Evolutionary conservation across 2,329 filamentous ascomycete species (phyloP).

Genomic region (Talaromyces pinophilus): DNA sequence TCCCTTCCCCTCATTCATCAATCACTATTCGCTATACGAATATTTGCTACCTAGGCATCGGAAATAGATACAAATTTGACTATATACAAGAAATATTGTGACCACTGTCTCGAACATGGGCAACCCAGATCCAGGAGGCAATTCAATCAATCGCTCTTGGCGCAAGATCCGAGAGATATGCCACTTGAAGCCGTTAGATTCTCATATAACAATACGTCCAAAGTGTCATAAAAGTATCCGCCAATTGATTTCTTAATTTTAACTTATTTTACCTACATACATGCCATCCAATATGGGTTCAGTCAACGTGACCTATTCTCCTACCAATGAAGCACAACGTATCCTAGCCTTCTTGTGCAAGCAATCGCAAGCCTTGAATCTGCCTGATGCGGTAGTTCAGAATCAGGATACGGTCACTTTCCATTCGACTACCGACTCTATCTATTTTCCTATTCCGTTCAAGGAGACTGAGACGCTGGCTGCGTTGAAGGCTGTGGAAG

Average conservation of each 20-base stretch:
- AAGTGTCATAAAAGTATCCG: background rate
- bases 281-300: constrained; percentile 12
- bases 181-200: background rate
- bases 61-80: background rate
- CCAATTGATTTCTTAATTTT: background rate
- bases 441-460: constrained; percentile 50
- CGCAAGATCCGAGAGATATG: constrained; percentile 3
- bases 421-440: constrained; percentile 38
- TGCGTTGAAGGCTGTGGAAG: constrained; percentile 62
- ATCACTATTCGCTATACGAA: background rate
- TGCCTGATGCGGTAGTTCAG: constrained; percentile 36
- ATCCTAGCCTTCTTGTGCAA: constrained; percentile 41
- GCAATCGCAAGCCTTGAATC: constrained; percentile 36
- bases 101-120: background rate
- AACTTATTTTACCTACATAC: background rate
- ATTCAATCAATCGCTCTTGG: background rate
- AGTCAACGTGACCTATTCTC: constrained; percentile 34
- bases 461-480: constrained; percentile 57
- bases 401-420: constrained; percentile 41
- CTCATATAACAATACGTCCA: background rate
- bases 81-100: background rate
- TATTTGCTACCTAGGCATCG: background rate
- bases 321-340: constrained; percentile 39
- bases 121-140: background rate
- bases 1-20: constrained; percentile 11